Evolutionary conservation across 148 eudicot species (phyloP).

Genomic region (Fagopyrum tataricum): DNA sequence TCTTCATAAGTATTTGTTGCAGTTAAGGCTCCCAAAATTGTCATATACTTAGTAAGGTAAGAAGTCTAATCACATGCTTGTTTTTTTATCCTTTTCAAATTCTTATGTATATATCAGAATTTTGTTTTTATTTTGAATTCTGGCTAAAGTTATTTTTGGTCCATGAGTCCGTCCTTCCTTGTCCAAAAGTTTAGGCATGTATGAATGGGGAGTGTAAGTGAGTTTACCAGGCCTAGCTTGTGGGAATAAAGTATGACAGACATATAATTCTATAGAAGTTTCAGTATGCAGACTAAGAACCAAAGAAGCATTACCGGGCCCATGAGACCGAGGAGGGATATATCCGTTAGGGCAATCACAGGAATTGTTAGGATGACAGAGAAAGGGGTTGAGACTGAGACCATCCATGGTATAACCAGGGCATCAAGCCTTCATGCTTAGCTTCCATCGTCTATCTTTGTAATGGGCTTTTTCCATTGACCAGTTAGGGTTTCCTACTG

Average conservation of each 20-base stretch:
- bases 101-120: neutral
- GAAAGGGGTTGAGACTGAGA: too few species aligned
- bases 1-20: neutral
- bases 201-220: neutral
- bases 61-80: neutral
- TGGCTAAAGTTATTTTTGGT: neutral
- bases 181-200: neutral
- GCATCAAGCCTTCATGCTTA: too few species aligned
- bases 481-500: too few species aligned
- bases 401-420: too few species aligned
- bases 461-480: too few species aligned
- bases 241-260: neutral
- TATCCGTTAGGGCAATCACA: too few species aligned
- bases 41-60: neutral
- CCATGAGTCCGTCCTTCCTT: neutral
- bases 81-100: neutral
- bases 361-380: too few species aligned
- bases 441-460: too few species aligned
- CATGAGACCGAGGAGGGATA: too few species aligned
- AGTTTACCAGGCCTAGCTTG: neutral
- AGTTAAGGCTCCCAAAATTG: neutral
- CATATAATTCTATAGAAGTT: neutral
- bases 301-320: too few species aligned
- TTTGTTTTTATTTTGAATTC: neutral
- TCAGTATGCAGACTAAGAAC: too few species aligned